Base-by-base conservation (phyloP, 176 grass and related monocot genomes). In the Ensete glaucum region DNA sequence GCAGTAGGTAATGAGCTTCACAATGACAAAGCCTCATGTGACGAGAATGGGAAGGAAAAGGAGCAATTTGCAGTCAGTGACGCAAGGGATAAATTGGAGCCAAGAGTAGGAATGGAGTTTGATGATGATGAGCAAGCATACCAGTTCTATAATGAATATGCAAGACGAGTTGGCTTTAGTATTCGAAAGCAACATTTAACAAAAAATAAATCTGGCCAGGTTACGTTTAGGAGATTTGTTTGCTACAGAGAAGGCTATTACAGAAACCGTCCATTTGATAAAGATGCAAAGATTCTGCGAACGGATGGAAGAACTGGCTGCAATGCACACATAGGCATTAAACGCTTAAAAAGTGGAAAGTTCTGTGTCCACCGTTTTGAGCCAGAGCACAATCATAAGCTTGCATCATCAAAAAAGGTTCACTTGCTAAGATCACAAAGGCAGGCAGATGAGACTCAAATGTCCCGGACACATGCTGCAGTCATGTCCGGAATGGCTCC, bases 81-180 rank as follows among this genome's bases (percentile, higher is more conserved):
- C 49, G 8, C 14, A 54, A 79, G 52, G 69, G 82, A 84, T 55
- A 60, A 51, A 52, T 54, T 57, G 16, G 82, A 80, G 82, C 82
- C 82, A 48, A 63, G 55, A 26, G 71, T 84, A 21, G 82, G 77
- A 16, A 80, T 79, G 82, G 69, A 74, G 72, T 84, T 84, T n/a
- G 75, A 78, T 52, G 59, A 79, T 58, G 76, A 84, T 65, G 82
- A 84, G 53, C 76, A 79, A 54, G 82, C 82, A 27, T 84, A 84
- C 58, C 76, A 73, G 53, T 84, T 79, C 55, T 84, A 79, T 77
- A 84, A 84, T 69, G 77, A 63, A 27, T 79, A 84, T 79, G 82
- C 76, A 62, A 74, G 82, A 25, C 56, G 54, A 27, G 60, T 80
- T n/a, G 77, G 82, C 15, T 84, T 84, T 69, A 84, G 77, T 84